These are phyloP conservation scores for Yamadazyma spencermartinsiae DNA, from an alignment of 1,139 yeast genomes.

Conservation along the genomic window DNA sequence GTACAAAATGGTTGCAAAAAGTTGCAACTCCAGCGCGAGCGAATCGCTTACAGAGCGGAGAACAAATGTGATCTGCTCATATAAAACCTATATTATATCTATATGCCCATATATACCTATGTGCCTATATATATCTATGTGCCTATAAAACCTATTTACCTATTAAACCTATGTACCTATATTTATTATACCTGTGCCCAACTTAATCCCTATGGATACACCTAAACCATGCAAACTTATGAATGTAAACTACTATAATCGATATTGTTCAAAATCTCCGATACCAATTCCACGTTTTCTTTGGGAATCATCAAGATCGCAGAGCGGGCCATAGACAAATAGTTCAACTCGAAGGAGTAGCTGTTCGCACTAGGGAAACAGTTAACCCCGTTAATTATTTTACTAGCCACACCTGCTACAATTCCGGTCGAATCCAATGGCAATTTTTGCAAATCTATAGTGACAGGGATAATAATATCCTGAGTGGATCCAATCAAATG, in stretches of 20 bases:
- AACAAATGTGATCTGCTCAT: no score
- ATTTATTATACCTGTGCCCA: no score
- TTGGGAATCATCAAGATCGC: constrained; percentile 62
- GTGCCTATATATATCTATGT: no score
- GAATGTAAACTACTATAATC: constrained; percentile 10
- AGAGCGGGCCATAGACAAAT: constrained; percentile 61
- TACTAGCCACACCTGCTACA: constrained; percentile 65
- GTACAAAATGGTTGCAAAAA: not conserved
- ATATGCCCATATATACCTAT: no score
- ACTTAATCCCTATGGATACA: no score
- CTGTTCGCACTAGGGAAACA: constrained; percentile 16
- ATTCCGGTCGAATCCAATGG: constrained; percentile 68
- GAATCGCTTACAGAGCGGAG: no score
- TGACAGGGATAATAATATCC: constrained; percentile 58
- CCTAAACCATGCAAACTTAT: no score
- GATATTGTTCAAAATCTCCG: constrained; percentile 19
- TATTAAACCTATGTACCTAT: no score
- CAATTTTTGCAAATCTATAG: constrained; percentile 53
- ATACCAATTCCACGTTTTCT: constrained; percentile 41
- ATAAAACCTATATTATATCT: no score
- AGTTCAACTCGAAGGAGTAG: constrained; percentile 52
- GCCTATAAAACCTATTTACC: no score
- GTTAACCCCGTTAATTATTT: constrained; percentile 37
- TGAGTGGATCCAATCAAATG: constrained; percentile 56
- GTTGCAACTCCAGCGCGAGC: not conserved